phyloP scores from a whole-genome alignment of 163 green algal species.

The Trebouxia gelatinosa region DNA sequence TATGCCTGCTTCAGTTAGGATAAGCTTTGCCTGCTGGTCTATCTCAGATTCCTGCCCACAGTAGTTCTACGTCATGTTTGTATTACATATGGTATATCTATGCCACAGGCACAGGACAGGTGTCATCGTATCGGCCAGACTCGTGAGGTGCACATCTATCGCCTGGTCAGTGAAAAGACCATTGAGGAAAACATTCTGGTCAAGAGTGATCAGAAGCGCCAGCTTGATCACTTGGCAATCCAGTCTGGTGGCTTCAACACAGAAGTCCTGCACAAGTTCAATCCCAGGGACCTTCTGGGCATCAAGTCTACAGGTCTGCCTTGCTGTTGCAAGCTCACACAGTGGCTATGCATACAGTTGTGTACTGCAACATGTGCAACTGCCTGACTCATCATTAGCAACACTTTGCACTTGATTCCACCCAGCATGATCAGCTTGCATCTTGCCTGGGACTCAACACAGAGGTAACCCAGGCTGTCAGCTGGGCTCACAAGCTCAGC shows the following conservation, averaged over 20 bases:
- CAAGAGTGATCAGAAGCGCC: conserved; percentile 96
- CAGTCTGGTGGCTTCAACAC: conserved; percentile 90
- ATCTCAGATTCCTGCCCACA: too few species aligned
- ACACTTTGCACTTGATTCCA: too few species aligned
- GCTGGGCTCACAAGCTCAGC: too few species aligned
- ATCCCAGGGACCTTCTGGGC: conserved; percentile 41
- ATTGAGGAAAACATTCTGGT: conserved; percentile 98
- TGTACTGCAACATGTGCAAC: too few species aligned
- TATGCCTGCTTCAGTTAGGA: too few species aligned
- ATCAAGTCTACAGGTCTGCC: conserved; percentile 14
- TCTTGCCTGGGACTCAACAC: too few species aligned
- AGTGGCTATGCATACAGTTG: too few species aligned
- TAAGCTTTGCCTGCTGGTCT: too few species aligned
- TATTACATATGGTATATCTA: background rate
- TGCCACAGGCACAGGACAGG: conserved; percentile 85
- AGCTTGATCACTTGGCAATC: conserved; percentile 95
- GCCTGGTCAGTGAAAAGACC: conserved; percentile 84
- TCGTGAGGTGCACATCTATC: conserved; percentile 97
- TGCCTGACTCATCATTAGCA: too few species aligned
- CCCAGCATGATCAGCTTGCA: too few species aligned
- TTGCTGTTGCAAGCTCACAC: too few species aligned
- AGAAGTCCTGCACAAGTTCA: conserved; percentile 65
- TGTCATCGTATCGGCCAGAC: conserved; percentile 98
- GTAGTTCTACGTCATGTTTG: background rate
- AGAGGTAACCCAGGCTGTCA: too few species aligned